These are phyloP conservation scores for Sclerotinia subarctica DNA, from an alignment of 2,329 filamentous ascomycete genomes.

Conservation along the genomic window DNA sequence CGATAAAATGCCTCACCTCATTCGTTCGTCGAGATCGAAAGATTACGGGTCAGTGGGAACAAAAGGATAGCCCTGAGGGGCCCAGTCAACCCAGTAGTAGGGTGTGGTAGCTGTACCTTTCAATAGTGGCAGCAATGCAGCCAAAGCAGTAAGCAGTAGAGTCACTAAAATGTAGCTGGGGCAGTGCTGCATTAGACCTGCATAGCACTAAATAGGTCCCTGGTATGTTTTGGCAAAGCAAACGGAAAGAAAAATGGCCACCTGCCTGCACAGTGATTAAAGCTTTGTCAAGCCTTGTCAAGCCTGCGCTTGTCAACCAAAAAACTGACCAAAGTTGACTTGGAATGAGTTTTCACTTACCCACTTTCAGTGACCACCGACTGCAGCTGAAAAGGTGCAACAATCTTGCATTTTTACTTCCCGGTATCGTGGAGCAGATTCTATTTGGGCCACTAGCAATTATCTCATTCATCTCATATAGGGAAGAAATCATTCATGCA, in stretches of 20 bases:
- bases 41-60: conserved; percentile 8
- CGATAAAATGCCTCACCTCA: conserved; percentile 7
- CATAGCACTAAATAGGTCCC: conserved; percentile 16
- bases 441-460: conserved; percentile 15
- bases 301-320: not conserved
- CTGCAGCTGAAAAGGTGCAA: conserved; percentile 20
- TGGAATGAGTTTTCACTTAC: conserved; percentile 3
- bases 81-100: not conserved
- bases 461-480: not conserved
- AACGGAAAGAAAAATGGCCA: conserved; percentile 7
- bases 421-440: conserved; percentile 18
- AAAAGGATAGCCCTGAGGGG: not conserved
- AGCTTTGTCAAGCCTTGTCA: conserved; percentile 6
- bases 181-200: conserved; percentile 18
- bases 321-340: conserved; percentile 1
- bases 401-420: conserved; percentile 17
- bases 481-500: not conserved
- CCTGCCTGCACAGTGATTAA: conserved; percentile 16
- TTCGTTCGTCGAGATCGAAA: conserved; percentile 10
- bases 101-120: not conserved
- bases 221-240: not conserved
- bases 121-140: conserved; percentile 1
- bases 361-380: conserved; percentile 18
- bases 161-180: conserved; percentile 2
- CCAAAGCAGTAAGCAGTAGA: not conserved